These are phyloP conservation scores for Trichoderma asperelloides DNA, from an alignment of 495 filamentous ascomycete species.

Conservation along the genomic window DNA sequence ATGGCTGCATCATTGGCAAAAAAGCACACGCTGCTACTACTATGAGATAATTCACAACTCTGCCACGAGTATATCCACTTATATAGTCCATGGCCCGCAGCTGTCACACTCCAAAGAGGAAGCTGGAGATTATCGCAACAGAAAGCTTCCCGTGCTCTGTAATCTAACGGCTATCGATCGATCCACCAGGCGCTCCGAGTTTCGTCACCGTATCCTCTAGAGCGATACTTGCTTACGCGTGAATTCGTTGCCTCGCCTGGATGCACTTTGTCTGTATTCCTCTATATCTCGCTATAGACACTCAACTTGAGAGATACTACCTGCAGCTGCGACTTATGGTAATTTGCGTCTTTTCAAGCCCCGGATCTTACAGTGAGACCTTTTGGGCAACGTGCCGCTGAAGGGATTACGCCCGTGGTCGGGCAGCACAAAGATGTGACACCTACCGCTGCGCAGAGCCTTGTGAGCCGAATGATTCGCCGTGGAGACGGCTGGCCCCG, in stretches of 20 bases:
- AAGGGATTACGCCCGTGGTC: background rate
- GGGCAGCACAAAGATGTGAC: background rate
- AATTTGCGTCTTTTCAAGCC: too few relatives aligned
- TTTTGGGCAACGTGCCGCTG: background rate
- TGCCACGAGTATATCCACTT: background rate
- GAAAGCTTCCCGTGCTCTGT: background rate
- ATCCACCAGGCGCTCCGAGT: background rate
- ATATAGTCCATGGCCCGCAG: background rate
- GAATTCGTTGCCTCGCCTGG: too few relatives aligned
- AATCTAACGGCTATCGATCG: background rate
- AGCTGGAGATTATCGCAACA: background rate
- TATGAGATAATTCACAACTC: background rate
- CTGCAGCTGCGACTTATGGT: too few relatives aligned
- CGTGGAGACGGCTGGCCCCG: background rate
- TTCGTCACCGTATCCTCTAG: too few relatives aligned
- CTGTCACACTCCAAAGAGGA: background rate
- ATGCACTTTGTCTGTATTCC: too few relatives aligned
- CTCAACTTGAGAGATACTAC: too few relatives aligned
- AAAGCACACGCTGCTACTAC: too few relatives aligned
- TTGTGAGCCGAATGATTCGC: background rate
- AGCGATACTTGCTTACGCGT: too few relatives aligned
- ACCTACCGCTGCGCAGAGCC: background rate
- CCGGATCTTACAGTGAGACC: too few relatives aligned
- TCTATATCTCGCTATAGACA: too few relatives aligned
- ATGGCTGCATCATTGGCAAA: too few relatives aligned